Base-by-base conservation (phyloP, 1,284 basidiomycete species). In the Agroathelia rolfsii region DNA sequence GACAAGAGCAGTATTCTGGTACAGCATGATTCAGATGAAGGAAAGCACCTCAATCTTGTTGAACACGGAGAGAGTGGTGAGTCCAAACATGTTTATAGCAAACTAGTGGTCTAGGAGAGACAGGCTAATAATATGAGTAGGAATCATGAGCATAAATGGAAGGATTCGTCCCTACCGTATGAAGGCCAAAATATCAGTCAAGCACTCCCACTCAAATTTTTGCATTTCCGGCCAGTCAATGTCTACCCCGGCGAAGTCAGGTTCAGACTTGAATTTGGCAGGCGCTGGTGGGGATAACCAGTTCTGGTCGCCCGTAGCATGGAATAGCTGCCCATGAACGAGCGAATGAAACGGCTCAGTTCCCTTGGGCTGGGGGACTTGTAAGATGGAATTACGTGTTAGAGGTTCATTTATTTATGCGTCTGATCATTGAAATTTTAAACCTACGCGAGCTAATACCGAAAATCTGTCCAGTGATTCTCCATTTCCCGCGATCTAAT, bases 161-260 rank as follows among this genome's bases (percentile, higher is more conserved):
- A n/a, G n/a, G n/a, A n/a, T n/a, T n/a, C n/a, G n/a, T n/a, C n/a
- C 55, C 24, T 35, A 70, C 72, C 64, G 55, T 18, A 76, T 22
- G 41, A 75, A 74, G 4, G 64, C 56, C 30, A 74, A 42, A 5
- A 66, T 62, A 29, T 73, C 69, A 18, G 42, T 42, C n/a, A 62
- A 59, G 31, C 60, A 69, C 31, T 62, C 57, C 64, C 66, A 74
- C 37, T 63, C 57, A 36, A 67, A 66, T n/a, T n/a, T n/a, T 3
- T 41, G 35, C 33, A 18, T 11, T 37, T 58, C 57, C 18, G 66
- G 55, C 61, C 62, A 73, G 30, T 65, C 44, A n/a, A 61, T 47
- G 44, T 72, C 64, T 15, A 59, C 60, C 6, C 58, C 59, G 11
- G 40, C 37, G 2, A 49, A 55, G 14, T 23, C 23, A 3, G 47